Evolutionary conservation across 805 yeast genomes (phyloP).

Genomic region (Ogataea nakhonphanomensis): DNA sequence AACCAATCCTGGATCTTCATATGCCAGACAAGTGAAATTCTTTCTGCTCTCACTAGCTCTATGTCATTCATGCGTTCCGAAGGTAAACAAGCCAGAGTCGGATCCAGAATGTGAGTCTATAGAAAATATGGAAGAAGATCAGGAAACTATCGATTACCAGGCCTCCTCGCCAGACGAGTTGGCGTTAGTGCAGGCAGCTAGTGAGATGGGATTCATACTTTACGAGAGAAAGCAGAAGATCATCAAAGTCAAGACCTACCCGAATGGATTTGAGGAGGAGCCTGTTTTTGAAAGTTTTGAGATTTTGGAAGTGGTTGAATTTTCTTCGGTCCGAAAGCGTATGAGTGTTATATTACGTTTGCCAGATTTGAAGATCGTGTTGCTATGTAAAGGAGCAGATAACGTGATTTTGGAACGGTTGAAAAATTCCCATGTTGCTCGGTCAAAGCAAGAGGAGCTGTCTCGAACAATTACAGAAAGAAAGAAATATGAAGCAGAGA

Average conservation of each 20-base stretch:
- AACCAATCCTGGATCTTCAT: conserved; percentile 62
- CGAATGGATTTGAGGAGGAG: conserved; percentile 67
- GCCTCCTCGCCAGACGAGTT: conserved; percentile 96
- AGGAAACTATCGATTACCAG: conserved; percentile 69
- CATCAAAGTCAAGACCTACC: conserved; percentile 72
- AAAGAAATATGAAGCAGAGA: conserved; percentile 73
- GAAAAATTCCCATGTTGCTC: conserved; percentile 54
- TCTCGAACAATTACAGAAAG: conserved; percentile 55
- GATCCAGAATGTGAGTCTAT: conserved; percentile 12
- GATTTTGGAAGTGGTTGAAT: conserved; percentile 78
- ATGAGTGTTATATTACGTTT: conserved; percentile 85
- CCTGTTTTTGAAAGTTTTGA: conserved; percentile 69
- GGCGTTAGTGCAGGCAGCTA: conserved; percentile 90
- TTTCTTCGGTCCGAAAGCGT: conserved; percentile 82
- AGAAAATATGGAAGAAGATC: conserved; percentile 28
- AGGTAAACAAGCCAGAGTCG: conserved; percentile 32
- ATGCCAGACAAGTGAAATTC: conserved; percentile 70
- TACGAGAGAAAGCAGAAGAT: conserved; percentile 58
- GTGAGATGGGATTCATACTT: conserved; percentile 91
- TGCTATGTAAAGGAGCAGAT: conserved; percentile 96
- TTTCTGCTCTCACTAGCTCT: conserved; percentile 79
- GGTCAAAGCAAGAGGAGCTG: conserved; percentile 61
- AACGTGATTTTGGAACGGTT: conserved; percentile 78
- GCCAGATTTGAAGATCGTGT: conserved; percentile 71
- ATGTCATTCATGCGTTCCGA: conserved; percentile 89